A percentile compares a stretch with the other conserved stretches of the same genome.
Conservation (phyloP, 176 grass and related monocot species). For the Carex parvula region DNA sequence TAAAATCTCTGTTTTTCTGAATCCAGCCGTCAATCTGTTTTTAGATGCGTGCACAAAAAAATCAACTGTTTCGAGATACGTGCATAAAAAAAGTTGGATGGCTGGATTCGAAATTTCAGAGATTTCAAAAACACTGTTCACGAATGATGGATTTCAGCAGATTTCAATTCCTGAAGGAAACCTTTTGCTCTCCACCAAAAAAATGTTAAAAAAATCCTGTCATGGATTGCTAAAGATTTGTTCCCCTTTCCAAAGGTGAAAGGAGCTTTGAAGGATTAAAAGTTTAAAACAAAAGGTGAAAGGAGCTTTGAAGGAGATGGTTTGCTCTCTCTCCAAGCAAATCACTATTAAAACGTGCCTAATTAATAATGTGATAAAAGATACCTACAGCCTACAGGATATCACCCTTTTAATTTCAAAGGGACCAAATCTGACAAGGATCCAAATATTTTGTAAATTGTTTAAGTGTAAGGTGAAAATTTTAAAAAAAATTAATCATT, state of each 20-base stretch:
- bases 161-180: too few relatives aligned
- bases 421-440: not conserved
- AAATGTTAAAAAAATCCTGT: not conserved
- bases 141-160: too few relatives aligned
- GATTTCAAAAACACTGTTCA: too few relatives aligned
- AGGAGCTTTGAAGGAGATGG: not conserved
- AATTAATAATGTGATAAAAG: not conserved
- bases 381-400: not conserved
- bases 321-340: not conserved
- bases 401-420: not conserved
- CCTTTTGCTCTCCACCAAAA: too few relatives aligned
- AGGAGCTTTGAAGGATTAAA: not conserved
- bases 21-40: too few relatives aligned
- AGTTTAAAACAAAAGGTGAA: not conserved
- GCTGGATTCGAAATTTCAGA: too few relatives aligned
- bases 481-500: not conserved
- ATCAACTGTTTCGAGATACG: too few relatives aligned
- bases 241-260: not conserved
- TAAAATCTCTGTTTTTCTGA: too few relatives aligned
- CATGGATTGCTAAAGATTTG: not conserved
- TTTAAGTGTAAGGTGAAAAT: not conserved
- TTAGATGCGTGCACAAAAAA: too few relatives aligned
- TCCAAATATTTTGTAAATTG: not conserved
- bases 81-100: too few relatives aligned
- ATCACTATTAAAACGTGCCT: not conserved